Conservation (phyloP, 2,329 filamentous ascomycete genomes). For the Hypoxylon sp. region DNA sequence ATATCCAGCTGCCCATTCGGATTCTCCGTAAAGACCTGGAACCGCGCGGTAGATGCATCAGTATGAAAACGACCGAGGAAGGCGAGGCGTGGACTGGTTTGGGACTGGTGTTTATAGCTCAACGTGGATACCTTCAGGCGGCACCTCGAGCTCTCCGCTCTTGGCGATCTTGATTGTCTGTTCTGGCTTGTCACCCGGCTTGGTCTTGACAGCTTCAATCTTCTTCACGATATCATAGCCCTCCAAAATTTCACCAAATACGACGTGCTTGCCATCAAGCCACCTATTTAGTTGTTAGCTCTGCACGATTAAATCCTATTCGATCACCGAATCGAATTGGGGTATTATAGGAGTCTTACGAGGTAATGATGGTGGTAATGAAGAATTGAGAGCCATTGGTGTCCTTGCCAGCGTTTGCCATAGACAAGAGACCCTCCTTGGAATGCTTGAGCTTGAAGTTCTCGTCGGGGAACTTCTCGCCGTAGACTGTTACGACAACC, state of each 20-base stretch:
- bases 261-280: conserved; percentile 85
- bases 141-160: conserved; percentile 84
- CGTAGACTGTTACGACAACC: conserved; percentile 71
- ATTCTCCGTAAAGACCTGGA: conserved; percentile 48
- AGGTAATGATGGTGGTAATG: conserved; percentile 84
- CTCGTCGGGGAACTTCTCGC: conserved; percentile 84
- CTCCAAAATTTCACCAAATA: conserved; percentile 89
- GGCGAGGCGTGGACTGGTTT: conserved; percentile 43
- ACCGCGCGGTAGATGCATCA: conserved; percentile 44
- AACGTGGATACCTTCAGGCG: conserved; percentile 91
- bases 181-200: conserved; percentile 71
- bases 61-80: conserved; percentile 49
- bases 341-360: conserved; percentile 67
- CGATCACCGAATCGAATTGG: conserved; percentile 7
- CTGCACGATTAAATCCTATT: background rate
- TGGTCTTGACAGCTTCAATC: conserved; percentile 77
- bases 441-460: conserved; percentile 96
- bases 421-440: conserved; percentile 84
- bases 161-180: conserved; percentile 79
- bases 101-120: conserved; percentile 73
- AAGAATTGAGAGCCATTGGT: conserved; percentile 93
- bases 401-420: conserved; percentile 85
- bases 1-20: conserved; percentile 51
- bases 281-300: conserved; percentile 60
- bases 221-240: conserved; percentile 82